phyloP scores from a whole-genome alignment of 163 green algal species.

The Scenedesmus sp. region DNA sequence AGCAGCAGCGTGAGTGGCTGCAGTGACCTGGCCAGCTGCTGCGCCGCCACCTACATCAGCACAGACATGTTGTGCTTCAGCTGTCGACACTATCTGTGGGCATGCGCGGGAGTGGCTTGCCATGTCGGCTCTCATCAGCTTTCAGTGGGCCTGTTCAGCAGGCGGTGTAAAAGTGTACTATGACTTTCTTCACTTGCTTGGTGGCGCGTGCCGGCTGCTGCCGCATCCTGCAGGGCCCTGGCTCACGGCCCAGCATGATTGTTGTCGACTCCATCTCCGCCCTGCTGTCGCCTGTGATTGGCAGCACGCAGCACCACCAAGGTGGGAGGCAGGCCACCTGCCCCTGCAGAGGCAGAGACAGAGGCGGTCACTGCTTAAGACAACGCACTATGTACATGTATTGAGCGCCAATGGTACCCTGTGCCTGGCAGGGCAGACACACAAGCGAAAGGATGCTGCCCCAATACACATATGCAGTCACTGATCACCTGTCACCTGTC shows the following conservation, averaged over 20 bases:
- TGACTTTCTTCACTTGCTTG: too few species aligned
- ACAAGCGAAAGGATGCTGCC: background rate
- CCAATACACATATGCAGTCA: background rate
- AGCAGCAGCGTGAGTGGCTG: conserved; percentile 24
- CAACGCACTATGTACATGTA: background rate
- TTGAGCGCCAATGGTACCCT: background rate
- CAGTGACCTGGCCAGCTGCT: conserved; percentile 16
- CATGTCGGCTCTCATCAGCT: too few species aligned
- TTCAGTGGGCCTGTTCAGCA: too few species aligned
- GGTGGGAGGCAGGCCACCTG: conserved; percentile 37
- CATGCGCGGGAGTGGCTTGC: too few species aligned
- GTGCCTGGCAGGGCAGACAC: background rate
- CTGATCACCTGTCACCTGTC: background rate
- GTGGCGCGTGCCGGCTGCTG: background rate
- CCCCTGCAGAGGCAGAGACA: background rate
- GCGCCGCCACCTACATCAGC: background rate
- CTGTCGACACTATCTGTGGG: background rate
- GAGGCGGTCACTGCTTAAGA: background rate
- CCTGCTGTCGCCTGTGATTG: conserved; percentile 70
- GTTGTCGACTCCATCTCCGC: conserved; percentile 78
- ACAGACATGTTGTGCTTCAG: background rate
- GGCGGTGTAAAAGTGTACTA: too few species aligned
- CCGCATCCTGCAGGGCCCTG: background rate
- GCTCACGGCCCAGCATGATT: conserved; percentile 56
- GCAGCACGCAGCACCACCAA: conserved; percentile 67